A percentile compares a stretch with the other conserved stretches of the same genome.
Evolutionary conservation across 306 rosid species (phyloP).

Genomic region (Oemleria cerasiformis): DNA sequence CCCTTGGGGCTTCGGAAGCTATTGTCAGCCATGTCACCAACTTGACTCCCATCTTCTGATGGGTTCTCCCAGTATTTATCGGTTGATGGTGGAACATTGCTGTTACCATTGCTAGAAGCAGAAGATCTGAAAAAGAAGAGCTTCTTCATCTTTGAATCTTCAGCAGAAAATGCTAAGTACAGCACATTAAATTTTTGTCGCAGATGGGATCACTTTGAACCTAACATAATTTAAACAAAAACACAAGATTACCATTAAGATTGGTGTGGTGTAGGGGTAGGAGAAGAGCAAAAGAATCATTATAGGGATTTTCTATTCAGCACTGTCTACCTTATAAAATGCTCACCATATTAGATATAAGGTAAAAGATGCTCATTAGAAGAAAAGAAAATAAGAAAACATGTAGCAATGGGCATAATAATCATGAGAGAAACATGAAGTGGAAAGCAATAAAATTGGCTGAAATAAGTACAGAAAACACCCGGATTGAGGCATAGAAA

Average conservation of each 20-base stretch:
- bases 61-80: slow-evolving; percentile 53
- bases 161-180: slow-evolving; percentile 21
- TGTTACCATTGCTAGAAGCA: slow-evolving; percentile 53
- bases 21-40: slow-evolving; percentile 33
- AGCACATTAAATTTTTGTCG: slow-evolving; percentile 34
- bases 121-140: slow-evolving; percentile 81
- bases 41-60: slow-evolving; percentile 49
- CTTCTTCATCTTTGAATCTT: slow-evolving; percentile 65
- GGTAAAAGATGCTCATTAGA: background rate
- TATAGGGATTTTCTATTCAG: background rate
- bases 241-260: slow-evolving; percentile 14
- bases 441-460: slow-evolving; percentile 5
- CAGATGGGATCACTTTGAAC: slow-evolving; percentile 25
- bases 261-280: background rate
- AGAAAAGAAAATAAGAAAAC: slow-evolving; percentile 2
- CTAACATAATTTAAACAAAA: slow-evolving; percentile 19
- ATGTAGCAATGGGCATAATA: background rate
- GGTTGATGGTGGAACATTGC: slow-evolving; percentile 43
- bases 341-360: background rate
- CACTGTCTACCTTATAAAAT: background rate
- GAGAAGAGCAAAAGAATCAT: slow-evolving; percentile 3
- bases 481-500: slow-evolving; percentile 7
- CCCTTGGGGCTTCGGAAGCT: slow-evolving; percentile 44
- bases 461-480: background rate
- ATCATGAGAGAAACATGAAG: slow-evolving; percentile 9